Evolutionary conservation across 352 stramenopile genomes (phyloP), one percentile per base, ranked within the genome.

Genomic region (Detonula confervacea): DNA sequence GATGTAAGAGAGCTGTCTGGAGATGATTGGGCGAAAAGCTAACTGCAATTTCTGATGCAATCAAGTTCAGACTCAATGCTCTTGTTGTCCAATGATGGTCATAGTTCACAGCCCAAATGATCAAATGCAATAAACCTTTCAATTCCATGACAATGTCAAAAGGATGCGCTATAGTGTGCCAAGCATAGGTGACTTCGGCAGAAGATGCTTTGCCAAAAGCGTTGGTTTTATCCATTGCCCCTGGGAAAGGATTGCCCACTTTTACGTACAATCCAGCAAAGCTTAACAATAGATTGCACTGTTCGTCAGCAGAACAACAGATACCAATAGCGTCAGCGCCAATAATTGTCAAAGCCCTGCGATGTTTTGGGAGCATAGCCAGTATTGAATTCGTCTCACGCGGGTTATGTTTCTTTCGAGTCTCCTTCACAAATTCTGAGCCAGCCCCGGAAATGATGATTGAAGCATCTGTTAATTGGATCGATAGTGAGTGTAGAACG

Each of bases 41-140:
- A n/a, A 80, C 29, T 37, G 49, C 29, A 20, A 84, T 54, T 54
- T 80, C 55, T 24, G 76, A 63, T 65, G 61, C 39, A 25, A 54
- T 51, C 9, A 72, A n/a, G 30, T 63, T 68, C 12, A 76, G 11
- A 25, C 27, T 47, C 24, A 84, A 59, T 46, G 29, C 57, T 65
- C 49, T 55, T 27, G 30, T 65, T n/a, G 51, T 46, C 68, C 68
- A 84, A 37, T 76, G 33, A 54, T 79, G 76, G 16, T 84, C 76
- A 60, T 84, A 84, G 30, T 66, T 73, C 11, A 80, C 35, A 7
- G 42, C 22, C 77, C 77, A 84, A 35, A 77, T 63, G 12, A 80
- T 18, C 44, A 84, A 60, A 2, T 35, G 44, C 42, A 80, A 6
- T 6, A 84, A 20, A 46, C 76, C 76, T 61, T 44, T 66, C 16